Evolutionary conservation across 805 yeast genomes (phyloP).

Genomic region (Kodamaea jinghongensis): DNA sequence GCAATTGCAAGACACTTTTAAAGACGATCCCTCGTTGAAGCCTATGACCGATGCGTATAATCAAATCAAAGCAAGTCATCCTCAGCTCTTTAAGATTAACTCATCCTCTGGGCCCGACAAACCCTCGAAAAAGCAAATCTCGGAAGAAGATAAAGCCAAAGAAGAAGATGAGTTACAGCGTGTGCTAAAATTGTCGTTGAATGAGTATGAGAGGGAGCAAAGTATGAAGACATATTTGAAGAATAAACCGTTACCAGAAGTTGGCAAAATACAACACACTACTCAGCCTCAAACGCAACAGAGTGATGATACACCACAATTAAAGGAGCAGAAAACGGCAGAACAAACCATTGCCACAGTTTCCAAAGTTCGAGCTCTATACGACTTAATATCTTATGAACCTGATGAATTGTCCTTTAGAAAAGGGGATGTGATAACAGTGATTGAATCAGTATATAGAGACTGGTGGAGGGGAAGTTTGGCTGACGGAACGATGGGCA

Average conservation of each 20-base stretch:
- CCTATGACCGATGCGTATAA: conserved; percentile 63
- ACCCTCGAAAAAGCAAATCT: conserved; percentile 55
- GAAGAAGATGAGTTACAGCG: conserved; percentile 82
- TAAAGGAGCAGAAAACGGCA: conserved; percentile 15
- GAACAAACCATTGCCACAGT: conserved; percentile 44
- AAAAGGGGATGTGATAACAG: conserved; percentile 84
- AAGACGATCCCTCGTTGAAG: conserved; percentile 70
- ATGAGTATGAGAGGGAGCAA: conserved; percentile 52
- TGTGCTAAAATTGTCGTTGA: conserved; percentile 70
- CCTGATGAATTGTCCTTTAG: conserved; percentile 85
- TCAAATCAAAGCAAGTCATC: conserved; percentile 42
- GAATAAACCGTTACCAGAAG: conserved; percentile 37
- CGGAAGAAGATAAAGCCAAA: conserved; percentile 42
- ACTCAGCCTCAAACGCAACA: conserved; percentile 12
- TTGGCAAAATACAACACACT: conserved; percentile 11
- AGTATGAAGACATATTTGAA: conserved; percentile 24
- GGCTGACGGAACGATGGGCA: conserved; percentile 71
- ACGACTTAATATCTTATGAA: conserved; percentile 74
- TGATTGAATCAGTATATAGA: conserved; percentile 79
- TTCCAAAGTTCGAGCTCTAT: conserved; percentile 77
- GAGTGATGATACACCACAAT: conserved; percentile 7
- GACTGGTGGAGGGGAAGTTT: conserved; percentile 97
- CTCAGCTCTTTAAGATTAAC: conserved; percentile 26
- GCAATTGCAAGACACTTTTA: conserved; percentile 64
- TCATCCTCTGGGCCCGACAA: conserved; percentile 42